Conservation (phyloP, 2,329 filamentous ascomycete species). For the Fusarium sp. region DNA sequence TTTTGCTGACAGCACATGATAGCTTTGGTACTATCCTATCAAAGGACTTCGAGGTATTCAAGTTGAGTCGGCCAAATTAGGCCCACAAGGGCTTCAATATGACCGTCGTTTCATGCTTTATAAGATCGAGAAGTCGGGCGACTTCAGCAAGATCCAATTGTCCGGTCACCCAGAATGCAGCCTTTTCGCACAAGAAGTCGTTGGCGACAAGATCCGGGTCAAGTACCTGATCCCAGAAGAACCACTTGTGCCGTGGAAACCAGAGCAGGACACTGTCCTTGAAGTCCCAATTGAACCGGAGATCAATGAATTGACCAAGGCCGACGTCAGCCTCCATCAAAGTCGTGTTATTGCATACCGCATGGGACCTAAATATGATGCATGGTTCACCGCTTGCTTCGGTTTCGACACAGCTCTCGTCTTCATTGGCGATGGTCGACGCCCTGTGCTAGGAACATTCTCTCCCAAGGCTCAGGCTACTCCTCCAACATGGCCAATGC, state of each 20-base stretch:
- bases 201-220: conserved; percentile 51
- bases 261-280: conserved; percentile 52
- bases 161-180: conserved; percentile 64
- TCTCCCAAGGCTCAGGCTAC: conserved; percentile 47
- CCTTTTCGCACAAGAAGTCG: conserved; percentile 69
- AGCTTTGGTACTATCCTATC: conserved; percentile 76
- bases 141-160: conserved; percentile 67
- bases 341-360: conserved; percentile 67
- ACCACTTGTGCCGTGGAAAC: conserved; percentile 49
- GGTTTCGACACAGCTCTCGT: conserved; percentile 68
- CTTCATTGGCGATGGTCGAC: conserved; percentile 69
- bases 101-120: conserved; percentile 78
- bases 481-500: conserved; percentile 47
- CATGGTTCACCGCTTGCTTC: conserved; percentile 74
- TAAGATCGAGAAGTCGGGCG: conserved; percentile 54
- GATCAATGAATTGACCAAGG: conserved; percentile 51
- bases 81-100: conserved; percentile 67
- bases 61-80: conserved; percentile 61
- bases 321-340: conserved; percentile 66
- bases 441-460: conserved; percentile 68
- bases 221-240: conserved; percentile 51
- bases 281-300: conserved; percentile 66
- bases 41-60: conserved; percentile 73
- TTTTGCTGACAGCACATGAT: conserved; percentile 1
- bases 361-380: conserved; percentile 67